Evolutionary conservation across 257 asterid species (phyloP).

Genomic region (Petunia axillaris): DNA sequence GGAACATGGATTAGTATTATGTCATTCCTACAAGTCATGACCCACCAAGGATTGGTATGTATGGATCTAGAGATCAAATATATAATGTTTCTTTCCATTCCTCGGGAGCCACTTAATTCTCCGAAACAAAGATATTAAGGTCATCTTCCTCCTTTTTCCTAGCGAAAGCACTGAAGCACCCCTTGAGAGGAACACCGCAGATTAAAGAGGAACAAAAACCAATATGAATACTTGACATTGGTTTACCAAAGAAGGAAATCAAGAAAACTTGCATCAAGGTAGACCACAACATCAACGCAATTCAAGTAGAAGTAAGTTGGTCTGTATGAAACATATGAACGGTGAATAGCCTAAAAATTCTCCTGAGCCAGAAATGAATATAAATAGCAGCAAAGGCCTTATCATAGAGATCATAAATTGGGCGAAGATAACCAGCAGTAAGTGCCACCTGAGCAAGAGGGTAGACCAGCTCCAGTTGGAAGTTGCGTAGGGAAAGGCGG

Average conservation of each 20-base stretch:
- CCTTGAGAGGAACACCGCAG: no score
- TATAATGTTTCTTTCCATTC: no score
- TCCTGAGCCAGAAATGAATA: background rate
- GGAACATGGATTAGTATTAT: background rate
- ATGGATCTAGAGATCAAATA: no score
- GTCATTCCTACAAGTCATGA: background rate
- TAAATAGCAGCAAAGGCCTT: background rate
- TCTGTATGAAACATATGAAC: background rate
- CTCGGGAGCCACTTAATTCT: no score
- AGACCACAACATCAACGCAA: no score
- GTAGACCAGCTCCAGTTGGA: conserved; percentile 92
- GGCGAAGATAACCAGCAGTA: background rate
- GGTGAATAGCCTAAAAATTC: no score
- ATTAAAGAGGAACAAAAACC: no score
- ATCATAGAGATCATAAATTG: conserved; percentile 5
- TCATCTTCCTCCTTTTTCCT: no score
- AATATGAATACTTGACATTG: no score
- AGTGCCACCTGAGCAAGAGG: conserved; percentile 83
- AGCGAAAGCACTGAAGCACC: no score
- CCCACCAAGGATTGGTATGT: background rate
- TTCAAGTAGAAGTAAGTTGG: background rate
- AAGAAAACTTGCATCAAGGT: background rate
- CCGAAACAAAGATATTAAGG: no score
- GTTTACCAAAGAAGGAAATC: no score
- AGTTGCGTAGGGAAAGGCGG: conserved; percentile 82